phyloP scores from a whole-genome alignment of 1,284 basidiomycete species.

The Sporisorium iseilematis-ciliati region DNA sequence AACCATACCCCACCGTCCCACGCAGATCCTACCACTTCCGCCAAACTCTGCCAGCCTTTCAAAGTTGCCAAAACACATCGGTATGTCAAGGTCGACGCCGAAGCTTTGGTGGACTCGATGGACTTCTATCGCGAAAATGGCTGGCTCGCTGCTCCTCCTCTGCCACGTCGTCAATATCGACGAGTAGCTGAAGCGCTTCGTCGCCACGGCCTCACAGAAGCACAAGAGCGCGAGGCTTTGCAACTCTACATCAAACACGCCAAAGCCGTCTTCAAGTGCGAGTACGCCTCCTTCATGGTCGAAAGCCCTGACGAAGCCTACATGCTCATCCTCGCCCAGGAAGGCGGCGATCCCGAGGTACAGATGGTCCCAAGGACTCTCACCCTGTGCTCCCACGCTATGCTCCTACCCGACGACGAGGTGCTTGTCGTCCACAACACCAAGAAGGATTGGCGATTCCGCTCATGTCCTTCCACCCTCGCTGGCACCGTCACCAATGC shows the following conservation, averaged over 20 bases:
- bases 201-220: constrained; percentile 30
- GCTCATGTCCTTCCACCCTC: constrained; percentile 35
- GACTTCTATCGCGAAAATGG: constrained; percentile 40
- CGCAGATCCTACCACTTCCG: constrained; percentile 6
- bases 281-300: constrained; percentile 52
- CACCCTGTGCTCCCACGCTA: constrained; percentile 55
- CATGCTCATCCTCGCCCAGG: constrained; percentile 49
- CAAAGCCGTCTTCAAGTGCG: constrained; percentile 49
- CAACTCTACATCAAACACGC: constrained; percentile 42
- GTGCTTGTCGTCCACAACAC: constrained; percentile 51
- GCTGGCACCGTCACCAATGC: constrained; percentile 32
- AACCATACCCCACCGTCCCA: constrained; percentile 1
- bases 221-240: constrained; percentile 38
- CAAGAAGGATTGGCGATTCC: constrained; percentile 55
- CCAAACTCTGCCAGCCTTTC: constrained; percentile 17
- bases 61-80: constrained; percentile 18
- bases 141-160: constrained; percentile 48
- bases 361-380: constrained; percentile 21
- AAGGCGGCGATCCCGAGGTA: constrained; percentile 28
- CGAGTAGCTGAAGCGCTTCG: constrained; percentile 30
- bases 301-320: constrained; percentile 34
- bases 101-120: constrained; percentile 29
- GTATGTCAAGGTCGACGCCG: constrained; percentile 32
- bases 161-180: constrained; percentile 29
- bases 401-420: constrained; percentile 52